Base-by-base conservation (phyloP, 164 flowering plant genomes). In the grape (Vitis vinifera) region DNA sequence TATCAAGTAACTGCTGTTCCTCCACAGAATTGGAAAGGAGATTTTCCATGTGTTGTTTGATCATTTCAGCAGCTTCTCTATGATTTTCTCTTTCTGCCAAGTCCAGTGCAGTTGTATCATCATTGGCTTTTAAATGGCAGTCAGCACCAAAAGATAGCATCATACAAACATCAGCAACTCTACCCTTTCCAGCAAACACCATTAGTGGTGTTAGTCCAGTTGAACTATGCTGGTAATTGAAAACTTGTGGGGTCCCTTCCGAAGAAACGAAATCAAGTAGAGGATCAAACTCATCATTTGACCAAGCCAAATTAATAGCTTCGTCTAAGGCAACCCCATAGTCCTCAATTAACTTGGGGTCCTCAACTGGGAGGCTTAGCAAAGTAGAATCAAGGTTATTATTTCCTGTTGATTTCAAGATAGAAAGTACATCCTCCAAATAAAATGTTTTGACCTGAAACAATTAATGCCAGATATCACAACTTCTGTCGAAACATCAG, bases 131-230 rank as follows among this genome's bases (percentile, higher is more conserved):
- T 66, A 91, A 71, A 62, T 76, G 62, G 73, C 90, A 92, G 71
- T 91, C 91, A 0, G 83, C 98, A 67, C 97, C 98, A 64, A 83
- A 63, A 12, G 99, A 87, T 57, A 96, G 91, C 53, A 96, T 98
- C 91, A 86, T 89, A 78, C 93, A 88, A 73, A 92, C 85, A 84
- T 91, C 91, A 68, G 70, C 84, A 14, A 83, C 84, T 73, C 88
- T 85, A 67, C 98, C 99, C 86, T 92, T 93, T 52, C 85, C 89
- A 67, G 99, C 85, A 80, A 89, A 82, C 57, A 96, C 94, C 97
- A 96, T 96, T 67, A 96, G 74, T 52, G 99, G 92, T 48, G 98
- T 81, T 17, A 84, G 81, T 66, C 98, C 94, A 73, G 86, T 87
- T 48, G 56, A 62, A 10, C 97, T 88, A 74, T 96, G 97, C 80